Base-by-base conservation (phyloP, 2,329 filamentous ascomycete species). In the Saccharata proteae region DNA sequence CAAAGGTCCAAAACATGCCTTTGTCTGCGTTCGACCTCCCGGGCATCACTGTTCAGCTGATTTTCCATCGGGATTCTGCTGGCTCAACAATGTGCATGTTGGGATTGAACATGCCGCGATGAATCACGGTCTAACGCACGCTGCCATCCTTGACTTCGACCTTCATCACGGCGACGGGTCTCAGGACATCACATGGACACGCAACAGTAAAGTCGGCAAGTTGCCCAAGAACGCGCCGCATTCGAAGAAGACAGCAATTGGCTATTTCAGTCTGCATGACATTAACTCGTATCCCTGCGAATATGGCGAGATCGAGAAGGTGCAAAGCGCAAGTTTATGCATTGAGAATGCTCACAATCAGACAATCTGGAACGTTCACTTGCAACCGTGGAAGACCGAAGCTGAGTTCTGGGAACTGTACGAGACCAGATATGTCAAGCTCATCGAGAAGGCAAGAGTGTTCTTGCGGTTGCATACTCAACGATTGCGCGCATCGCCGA, bases 261-360 rank as follows among this genome's bases (percentile, higher is more conserved):
- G 86, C 7, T 98, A 98, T 52, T 96, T 93, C 55, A 94, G 86
- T 52, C 55, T 98, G 25, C 90, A 98, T 53, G 90, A 98, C 49
- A 94, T 98, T 61, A 96, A 98, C 57, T 96, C 88, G 0, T 98
- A 92, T 48, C 90, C 92, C 0, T 98, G 90, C 52, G 90, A 98
- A 54, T 73, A 71, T 51, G 90, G 88, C n/a, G 88, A 96, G 39
- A 74, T 80, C 36, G 83, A 90, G 14, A 96, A 96, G 56, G 78
- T 96, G 30, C 83, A 80, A 49, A 93, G 88, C 45, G 90, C 92
- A 2, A 94, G 86, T 59, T 60, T 94, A 16, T 96, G 92, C 52
- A 77, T 98, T 40, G 86, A 96, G 38, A 86, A 86, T 46, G 85
- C 88, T 0, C 90, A 98, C 50, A 80, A 83, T 1, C 90, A 98